phyloP scores from a whole-genome alignment of 345 rosid species.

The Gossypium thurberi region DNA sequence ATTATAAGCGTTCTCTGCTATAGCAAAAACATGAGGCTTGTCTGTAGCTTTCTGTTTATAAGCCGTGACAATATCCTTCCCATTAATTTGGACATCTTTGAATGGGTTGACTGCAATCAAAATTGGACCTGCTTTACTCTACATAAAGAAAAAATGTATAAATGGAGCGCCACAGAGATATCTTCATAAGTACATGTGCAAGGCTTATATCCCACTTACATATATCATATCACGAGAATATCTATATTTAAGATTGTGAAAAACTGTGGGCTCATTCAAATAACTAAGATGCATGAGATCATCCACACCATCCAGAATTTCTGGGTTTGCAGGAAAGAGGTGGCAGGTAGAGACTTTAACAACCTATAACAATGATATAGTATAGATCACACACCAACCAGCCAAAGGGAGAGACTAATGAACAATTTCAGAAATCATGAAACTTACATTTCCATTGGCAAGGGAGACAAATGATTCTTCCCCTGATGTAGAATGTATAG shows the following conservation, averaged over 20 bases:
- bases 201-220: slow-evolving; percentile 48
- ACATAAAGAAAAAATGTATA: slow-evolving; percentile 15
- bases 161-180: neutral
- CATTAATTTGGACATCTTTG: slow-evolving; percentile 60
- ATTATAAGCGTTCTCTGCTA: slow-evolving; percentile 73
- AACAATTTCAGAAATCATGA: slow-evolving; percentile 9
- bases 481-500: slow-evolving; percentile 59
- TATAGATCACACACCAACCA: slow-evolving; percentile 22
- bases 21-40: slow-evolving; percentile 77
- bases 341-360: slow-evolving; percentile 63
- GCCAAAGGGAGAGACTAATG: slow-evolving; percentile 14
- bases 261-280: slow-evolving; percentile 91
- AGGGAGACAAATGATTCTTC: slow-evolving; percentile 59
- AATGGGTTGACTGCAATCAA: slow-evolving; percentile 89
- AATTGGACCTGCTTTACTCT: slow-evolving; percentile 96
- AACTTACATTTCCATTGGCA: slow-evolving; percentile 61
- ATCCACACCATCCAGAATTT: slow-evolving; percentile 77
- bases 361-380: slow-evolving; percentile 38
- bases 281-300: slow-evolving; percentile 91
- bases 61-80: slow-evolving; percentile 44
- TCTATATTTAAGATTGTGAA: slow-evolving; percentile 79
- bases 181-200: slow-evolving; percentile 5
- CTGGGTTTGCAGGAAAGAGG: slow-evolving; percentile 92
- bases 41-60: slow-evolving; percentile 57
- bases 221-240: slow-evolving; percentile 66